Base-by-base conservation (phyloP, 345 rosid species). In the Mallotus nudiflorus region DNA sequence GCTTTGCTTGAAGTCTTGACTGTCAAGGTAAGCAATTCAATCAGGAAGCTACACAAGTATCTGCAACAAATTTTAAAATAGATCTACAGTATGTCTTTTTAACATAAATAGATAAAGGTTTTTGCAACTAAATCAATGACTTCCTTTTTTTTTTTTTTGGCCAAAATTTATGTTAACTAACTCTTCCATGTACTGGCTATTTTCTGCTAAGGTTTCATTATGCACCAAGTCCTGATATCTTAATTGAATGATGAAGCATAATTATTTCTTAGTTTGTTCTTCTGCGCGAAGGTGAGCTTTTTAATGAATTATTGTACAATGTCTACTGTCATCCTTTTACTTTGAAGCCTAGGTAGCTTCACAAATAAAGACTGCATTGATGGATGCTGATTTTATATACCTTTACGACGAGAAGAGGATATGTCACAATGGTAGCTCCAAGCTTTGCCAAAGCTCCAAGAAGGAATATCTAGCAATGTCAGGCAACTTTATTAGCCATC, bases 381-480 rank as follows among this genome's bases (percentile, higher is more conserved):
- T 4, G 11, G 35, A 65, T 19, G n/a, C 39, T 6, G 42, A 52
- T 28, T 46, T 40, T 31, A 42, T 50, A 48, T 76, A 88, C 96
- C 93, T 92, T 95, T 46, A 95, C 97, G 63, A 95, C 99, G 6
- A 89, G 81, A 70, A 95, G 94, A 71, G 99, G 99, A 84, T 95
- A 92, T 40, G 97, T 95, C 51, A 89, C 86, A 44, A 91, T 82
- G 61, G 99, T 95, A 54, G 99, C 99, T 76, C 97, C 99, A 14
- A 95, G 98, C 85, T 95, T 95, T 52, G 99, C 99, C 78, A 92
- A 51, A 75, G 99, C 98, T 79, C 99, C 99, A 35, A 95, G 90
- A 56, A 95, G 84, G 82, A 95, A 95, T 77, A 88, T 83, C 99
- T 90, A 69, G n/a, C 69, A 80, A 49, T 68, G 76, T 28, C 22